Evolutionary conservation across 2,329 filamentous ascomycete species (phyloP), one percentile per base, ranked within the genome.

Genomic region (Allantophomopsis cytisporea): DNA sequence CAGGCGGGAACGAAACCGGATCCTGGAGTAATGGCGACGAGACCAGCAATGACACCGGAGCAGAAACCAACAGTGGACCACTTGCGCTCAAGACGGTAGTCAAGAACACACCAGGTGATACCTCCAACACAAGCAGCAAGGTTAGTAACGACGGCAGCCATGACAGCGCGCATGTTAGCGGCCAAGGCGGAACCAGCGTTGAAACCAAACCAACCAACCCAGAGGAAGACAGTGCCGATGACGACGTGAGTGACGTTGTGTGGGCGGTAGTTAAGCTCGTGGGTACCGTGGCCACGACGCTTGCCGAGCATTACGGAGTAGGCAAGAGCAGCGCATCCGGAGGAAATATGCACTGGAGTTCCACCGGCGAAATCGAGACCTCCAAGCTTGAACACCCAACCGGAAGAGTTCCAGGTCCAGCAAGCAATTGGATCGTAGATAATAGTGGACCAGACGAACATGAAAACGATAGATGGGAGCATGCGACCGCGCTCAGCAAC

Each of bases 171-270:
- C 54, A 94, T 60, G 59, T 91, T 93, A 38, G 85, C 85, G 37
- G 78, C 69, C 40, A 91, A 66, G 12, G 85, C 86, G 13, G 81
- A 87, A 47, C 86, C 86, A 37, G 83, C 85, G 52, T 94, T 94
- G 75, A 94, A 94, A 36, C 87, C 87, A 54, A 94, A 93, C 87
- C 86, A 94, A 39, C 87, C 87, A 13, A 94, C 83, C 86, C 87
- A 94, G 13, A 94, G 76, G 63, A 94, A 94, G 36, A 94, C 85
- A 3, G 87, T 94, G 21, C 87, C 87, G 41, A 93, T 82, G 39
- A 94, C 85, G 49, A 94, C 87, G 58, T 93, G 84, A 4, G 86
- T 91, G 36, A 93, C 85, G 52, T 94, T 94, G 65, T 94, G 87
- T 8, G 87, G 87, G 38, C 87, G 81, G 60, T 89, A 94, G 64